Percentiles rank a stretch among this genome's conserved stretches.
Conservation (phyloP, 2,329 filamentous ascomycete genomes). For the Xylaria arbuscula region DNA sequence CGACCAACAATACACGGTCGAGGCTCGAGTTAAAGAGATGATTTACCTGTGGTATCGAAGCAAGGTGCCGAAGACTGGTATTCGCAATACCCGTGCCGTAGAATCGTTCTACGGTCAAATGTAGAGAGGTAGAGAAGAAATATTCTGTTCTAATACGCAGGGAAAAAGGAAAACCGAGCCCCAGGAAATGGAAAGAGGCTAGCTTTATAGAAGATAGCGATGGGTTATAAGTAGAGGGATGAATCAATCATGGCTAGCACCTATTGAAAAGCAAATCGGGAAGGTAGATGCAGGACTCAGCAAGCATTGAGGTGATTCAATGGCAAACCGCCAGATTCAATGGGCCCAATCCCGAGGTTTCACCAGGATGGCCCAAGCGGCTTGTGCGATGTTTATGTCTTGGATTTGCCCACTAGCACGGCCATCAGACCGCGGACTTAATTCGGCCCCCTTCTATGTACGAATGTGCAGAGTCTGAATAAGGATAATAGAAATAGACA, state of each 20-base stretch:
- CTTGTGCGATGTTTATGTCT: slow-evolving; percentile 23
- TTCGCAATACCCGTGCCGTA: neutral
- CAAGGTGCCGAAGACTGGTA: neutral
- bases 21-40: neutral
- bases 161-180: neutral
- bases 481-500: neutral
- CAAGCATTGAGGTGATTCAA: slow-evolving; percentile 8
- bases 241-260: neutral
- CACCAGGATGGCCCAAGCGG: slow-evolving; percentile 21
- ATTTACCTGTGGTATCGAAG: neutral
- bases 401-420: neutral
- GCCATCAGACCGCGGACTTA: neutral
- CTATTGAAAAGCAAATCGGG: neutral
- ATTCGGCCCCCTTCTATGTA: neutral
- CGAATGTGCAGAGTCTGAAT: neutral
- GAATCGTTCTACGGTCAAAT: neutral
- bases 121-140: neutral
- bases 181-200: neutral
- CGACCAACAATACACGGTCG: neutral
- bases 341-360: neutral
- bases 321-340: slow-evolving; percentile 20
- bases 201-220: slow-evolving; percentile 4
- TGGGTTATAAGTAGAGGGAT: neutral
- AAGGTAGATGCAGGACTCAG: neutral
- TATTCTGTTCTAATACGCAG: neutral